Evolutionary conservation across 1,139 yeast genomes (phyloP).

Genomic region (Magnusiomyces ingens): DNA sequence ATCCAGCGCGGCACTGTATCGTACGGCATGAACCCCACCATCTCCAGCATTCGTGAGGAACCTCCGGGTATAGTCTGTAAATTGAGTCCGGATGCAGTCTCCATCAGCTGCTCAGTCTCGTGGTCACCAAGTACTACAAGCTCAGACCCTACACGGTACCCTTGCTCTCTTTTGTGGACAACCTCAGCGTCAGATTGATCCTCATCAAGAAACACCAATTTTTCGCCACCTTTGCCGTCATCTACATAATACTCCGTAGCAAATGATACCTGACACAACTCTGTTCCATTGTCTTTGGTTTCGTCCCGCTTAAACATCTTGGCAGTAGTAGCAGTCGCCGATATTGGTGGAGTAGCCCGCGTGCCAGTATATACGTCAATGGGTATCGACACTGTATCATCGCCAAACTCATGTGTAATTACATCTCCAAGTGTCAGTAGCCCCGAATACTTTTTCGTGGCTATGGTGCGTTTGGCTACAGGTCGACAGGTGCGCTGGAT

Average conservation of each 20-base stretch:
- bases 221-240: conserved; percentile 21
- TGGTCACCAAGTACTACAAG: conserved; percentile 45
- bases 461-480: conserved; percentile 34
- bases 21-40: conserved; percentile 52
- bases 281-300: conserved; percentile 26
- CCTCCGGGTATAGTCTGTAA: background rate
- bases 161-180: conserved; percentile 28
- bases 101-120: conserved; percentile 38
- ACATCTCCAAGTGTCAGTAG: conserved; percentile 37
- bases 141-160: conserved; percentile 65
- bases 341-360: conserved; percentile 39
- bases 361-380: conserved; percentile 66
- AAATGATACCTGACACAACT: conserved; percentile 4
- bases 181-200: background rate
- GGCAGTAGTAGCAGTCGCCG: conserved; percentile 30
- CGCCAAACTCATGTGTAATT: conserved; percentile 17
- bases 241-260: conserved; percentile 5
- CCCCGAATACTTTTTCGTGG: conserved; percentile 38
- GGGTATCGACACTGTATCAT: conserved; percentile 24
- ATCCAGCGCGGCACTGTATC: conserved; percentile 50
- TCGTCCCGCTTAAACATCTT: conserved; percentile 15
- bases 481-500: conserved; percentile 20
- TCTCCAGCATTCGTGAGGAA: conserved; percentile 15
- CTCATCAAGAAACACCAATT: conserved; percentile 17
- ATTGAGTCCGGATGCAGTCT: background rate